Percentiles rank a stretch among this genome's conserved stretches.
These are phyloP conservation scores for Linaria vulgaris DNA, from an alignment of 257 asterid genomes.

Conservation along the genomic window DNA sequence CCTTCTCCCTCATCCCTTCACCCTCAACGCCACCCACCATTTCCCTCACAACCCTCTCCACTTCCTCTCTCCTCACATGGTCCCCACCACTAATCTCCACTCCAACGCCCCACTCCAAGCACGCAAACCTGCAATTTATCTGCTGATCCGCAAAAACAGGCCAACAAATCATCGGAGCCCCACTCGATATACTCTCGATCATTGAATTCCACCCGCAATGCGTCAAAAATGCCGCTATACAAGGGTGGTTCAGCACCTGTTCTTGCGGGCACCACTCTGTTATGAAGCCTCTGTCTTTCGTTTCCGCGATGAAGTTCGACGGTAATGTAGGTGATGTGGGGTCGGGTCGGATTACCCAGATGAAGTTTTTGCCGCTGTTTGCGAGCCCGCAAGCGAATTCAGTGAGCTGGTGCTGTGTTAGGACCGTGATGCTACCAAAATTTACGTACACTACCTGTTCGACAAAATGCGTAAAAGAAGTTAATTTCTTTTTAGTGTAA, in stretches of 20 bases:
- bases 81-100: constrained; percentile 57
- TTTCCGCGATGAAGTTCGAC: constrained; percentile 42
- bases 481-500: too few relatives aligned
- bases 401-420: constrained; percentile 43
- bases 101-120: constrained; percentile 51
- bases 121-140: constrained; percentile 50
- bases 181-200: constrained; percentile 50
- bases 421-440: constrained; percentile 61
- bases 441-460: constrained; percentile 46
- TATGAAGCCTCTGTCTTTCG: constrained; percentile 44
- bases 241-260: constrained; percentile 45
- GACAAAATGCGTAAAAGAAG: too few relatives aligned
- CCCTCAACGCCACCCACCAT: constrained; percentile 68
- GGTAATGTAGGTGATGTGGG: constrained; percentile 46
- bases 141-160: constrained; percentile 76
- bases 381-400: constrained; percentile 83
- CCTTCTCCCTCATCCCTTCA: constrained; percentile 48
- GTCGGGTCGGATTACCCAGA: constrained; percentile 71
- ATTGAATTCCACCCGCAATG: constrained; percentile 77
- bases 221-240: constrained; percentile 55
- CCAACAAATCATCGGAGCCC: constrained; percentile 70
- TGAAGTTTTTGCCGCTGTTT: constrained; percentile 38
- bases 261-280: constrained; percentile 73
- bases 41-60: constrained; percentile 46
- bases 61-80: constrained; percentile 46